Evolutionary conservation across 257 asterid genomes (phyloP), one percentile per base, ranked within the genome.

Genomic region (Salvia hispanica): DNA sequence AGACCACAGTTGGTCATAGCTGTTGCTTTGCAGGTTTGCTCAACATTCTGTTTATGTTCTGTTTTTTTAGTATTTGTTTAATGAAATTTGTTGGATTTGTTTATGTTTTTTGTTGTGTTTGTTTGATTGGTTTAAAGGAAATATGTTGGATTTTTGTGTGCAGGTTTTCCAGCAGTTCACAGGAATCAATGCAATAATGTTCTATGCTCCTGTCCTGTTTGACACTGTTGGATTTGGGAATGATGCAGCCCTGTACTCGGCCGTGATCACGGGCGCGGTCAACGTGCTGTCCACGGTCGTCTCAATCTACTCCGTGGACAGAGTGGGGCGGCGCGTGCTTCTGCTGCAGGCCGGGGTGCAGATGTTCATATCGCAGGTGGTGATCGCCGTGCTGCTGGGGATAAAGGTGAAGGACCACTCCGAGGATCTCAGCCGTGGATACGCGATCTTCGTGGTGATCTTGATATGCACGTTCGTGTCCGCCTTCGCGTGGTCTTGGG

Each of bases 401-500:
- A 9, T 84, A 36, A 89, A 84, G 64, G 92, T 92, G 5, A 84
- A 73, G 53, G 95, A 92, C 71, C 90, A 84, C 60, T 54, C 86
- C 0, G 70, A 81, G 10, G 25, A 75, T 48, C 95, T 89, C 0
- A 33, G 76, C 72, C 81, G 80, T 0, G 89, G 95, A 2, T 87
- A 69, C 47, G 95, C 90, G 0, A 82, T 92, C 31, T 87, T 92
- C 11, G 95, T 92, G 2, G 95, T 92, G 64, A 47, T 92, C 64
- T 4, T 92, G 71, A 78, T 90, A 0, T 92, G 97, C 83, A 84
- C 88, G 2, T 92, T 75, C 9, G 95, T 92, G 6, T 83, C 95
- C 0, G 67, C 93, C 0, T 90, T 89, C 48, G 98, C 97, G 0
- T 92, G 98, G 97, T 92, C 97, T 0, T 90, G 97, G 97, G 98